A percentile compares a stretch with the other conserved stretches of the same genome.
Conservation (phyloP, 345 rosid species). For the Gossypium ekmanianum region DNA sequence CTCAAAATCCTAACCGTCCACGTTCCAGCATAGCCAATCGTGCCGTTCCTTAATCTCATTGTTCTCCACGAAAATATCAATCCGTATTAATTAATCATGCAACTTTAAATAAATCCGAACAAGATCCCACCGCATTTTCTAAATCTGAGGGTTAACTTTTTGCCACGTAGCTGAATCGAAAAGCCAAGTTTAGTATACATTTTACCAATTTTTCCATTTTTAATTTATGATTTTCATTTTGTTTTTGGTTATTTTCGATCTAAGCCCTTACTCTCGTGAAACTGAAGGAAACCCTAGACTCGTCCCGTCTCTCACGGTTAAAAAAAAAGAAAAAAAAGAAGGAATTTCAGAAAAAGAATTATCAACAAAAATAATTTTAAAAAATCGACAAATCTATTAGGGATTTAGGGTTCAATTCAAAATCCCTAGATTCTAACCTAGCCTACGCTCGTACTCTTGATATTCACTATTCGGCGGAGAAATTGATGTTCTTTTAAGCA, state of each 20-base stretch:
- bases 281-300: slow-evolving; percentile 65
- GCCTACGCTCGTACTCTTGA: slow-evolving; percentile 28
- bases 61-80: background rate
- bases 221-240: background rate
- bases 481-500: slow-evolving; percentile 24
- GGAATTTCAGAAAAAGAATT: slow-evolving; percentile 17
- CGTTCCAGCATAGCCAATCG: background rate
- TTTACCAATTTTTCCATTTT: background rate
- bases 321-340: background rate
- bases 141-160: background rate
- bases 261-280: slow-evolving; percentile 50
- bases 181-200: background rate
- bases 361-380: slow-evolving; percentile 26
- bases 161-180: background rate
- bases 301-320: slow-evolving; percentile 31
- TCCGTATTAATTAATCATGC: slow-evolving; percentile 5
- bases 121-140: slow-evolving; percentile 5
- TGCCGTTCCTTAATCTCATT: background rate
- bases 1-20: background rate
- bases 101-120: background rate
- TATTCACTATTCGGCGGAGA: slow-evolving; percentile 25
- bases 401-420: slow-evolving; percentile 32
- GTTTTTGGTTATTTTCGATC: slow-evolving; percentile 28
- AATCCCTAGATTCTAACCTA: slow-evolving; percentile 37
- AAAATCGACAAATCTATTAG: slow-evolving; percentile 30